These are phyloP conservation scores for Malus fusca DNA, from an alignment of 306 rosid species.

Conservation along the genomic window DNA sequence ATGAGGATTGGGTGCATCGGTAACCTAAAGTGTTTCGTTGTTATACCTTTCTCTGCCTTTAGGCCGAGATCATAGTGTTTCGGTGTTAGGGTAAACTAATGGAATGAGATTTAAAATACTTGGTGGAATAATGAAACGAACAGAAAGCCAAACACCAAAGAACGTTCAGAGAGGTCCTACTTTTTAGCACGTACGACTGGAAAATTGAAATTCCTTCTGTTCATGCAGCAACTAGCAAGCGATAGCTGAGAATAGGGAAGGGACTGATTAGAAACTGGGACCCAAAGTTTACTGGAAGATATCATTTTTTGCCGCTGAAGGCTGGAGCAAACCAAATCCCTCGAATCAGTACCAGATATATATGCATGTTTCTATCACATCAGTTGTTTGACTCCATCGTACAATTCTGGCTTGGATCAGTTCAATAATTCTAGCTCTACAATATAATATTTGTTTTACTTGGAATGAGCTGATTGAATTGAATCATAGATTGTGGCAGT, in stretches of 20 bases:
- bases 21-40: background rate
- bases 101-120: background rate
- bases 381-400: background rate
- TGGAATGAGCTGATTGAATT: conserved; percentile 1
- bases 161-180: background rate
- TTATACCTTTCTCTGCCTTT: background rate
- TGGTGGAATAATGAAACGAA: background rate
- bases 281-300: background rate
- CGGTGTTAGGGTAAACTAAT: background rate
- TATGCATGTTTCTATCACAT: background rate
- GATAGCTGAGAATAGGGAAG: background rate
- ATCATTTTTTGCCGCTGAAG: background rate
- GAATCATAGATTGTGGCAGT: background rate
- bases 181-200: background rate
- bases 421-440: background rate
- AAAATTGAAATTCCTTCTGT: conserved; percentile 4
- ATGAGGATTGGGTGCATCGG: background rate
- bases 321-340: background rate
- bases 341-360: background rate
- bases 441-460: background rate
- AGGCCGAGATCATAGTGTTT: background rate
- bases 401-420: background rate
- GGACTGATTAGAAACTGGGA: background rate
- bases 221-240: background rate
- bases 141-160: background rate